Evolutionary conservation across 2,329 filamentous ascomycete species (phyloP).

Genomic region (Xylariaceae sp.): DNA sequence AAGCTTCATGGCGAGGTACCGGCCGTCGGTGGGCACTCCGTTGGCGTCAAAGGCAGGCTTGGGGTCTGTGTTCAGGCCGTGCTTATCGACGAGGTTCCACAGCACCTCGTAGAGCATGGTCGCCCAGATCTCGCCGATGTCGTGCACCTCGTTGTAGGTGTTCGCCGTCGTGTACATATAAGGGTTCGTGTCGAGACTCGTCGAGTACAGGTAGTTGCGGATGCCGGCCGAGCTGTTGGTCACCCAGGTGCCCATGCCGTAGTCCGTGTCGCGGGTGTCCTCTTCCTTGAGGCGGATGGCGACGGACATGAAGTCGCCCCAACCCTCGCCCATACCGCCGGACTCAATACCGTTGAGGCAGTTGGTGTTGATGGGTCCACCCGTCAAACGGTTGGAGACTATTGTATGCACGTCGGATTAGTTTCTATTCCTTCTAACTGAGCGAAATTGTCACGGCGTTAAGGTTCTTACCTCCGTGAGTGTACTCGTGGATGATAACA

Average conservation of each 20-base stretch:
- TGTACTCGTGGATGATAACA: conserved; percentile 57
- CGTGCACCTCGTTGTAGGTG: conserved; percentile 37
- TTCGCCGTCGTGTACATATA: conserved; percentile 40
- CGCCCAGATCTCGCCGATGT: conserved; percentile 45
- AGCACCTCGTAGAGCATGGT: conserved; percentile 49
- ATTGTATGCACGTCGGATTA: neutral
- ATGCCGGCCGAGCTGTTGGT: conserved; percentile 37
- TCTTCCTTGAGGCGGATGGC: conserved; percentile 41
- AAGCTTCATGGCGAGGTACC: conserved; percentile 45
- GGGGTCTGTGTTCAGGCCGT: conserved; percentile 41
- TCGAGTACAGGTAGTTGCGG: conserved; percentile 43
- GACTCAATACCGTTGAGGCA: conserved; percentile 41
- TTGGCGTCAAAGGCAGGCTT: conserved; percentile 36
- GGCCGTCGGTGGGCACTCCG: conserved; percentile 44
- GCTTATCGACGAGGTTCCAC: conserved; percentile 48
- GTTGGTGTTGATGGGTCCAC: conserved; percentile 49
- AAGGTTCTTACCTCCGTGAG: conserved; percentile 40
- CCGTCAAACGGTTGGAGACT: conserved; percentile 54
- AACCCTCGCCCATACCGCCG: conserved; percentile 48
- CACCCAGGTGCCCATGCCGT: conserved; percentile 44
- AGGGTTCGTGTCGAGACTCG: conserved; percentile 40
- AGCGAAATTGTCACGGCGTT: neutral
- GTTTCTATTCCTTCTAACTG: neutral
- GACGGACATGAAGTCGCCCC: conserved; percentile 46
- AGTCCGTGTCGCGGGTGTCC: conserved; percentile 42